These are phyloP conservation scores for Tarenaya hassleriana DNA, from an alignment of 345 rosid species.

Conservation along the genomic window DNA sequence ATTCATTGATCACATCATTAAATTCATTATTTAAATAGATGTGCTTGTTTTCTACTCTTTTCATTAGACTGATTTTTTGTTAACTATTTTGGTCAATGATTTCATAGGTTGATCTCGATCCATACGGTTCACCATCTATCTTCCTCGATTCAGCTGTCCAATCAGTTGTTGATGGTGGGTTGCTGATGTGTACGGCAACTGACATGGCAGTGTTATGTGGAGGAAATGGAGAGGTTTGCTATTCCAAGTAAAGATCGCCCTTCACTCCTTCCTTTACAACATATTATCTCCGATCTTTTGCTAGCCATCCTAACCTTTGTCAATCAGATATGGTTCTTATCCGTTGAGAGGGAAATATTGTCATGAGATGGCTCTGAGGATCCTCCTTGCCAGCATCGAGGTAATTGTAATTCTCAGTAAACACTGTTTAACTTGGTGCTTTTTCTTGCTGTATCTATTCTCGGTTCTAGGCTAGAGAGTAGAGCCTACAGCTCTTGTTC, in stretches of 20 bases:
- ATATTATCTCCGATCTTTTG: slow-evolving; percentile 10
- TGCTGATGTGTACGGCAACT: slow-evolving; percentile 98
- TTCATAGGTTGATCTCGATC: slow-evolving; percentile 97
- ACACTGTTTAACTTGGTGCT: neutral
- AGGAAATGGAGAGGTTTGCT: slow-evolving; percentile 97
- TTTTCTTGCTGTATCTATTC: too few species aligned
- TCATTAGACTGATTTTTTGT: neutral
- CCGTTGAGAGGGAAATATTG: slow-evolving; percentile 94
- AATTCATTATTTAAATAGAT: too few species aligned
- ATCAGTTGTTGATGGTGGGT: slow-evolving; percentile 89
- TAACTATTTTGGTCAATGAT: slow-evolving; percentile 13
- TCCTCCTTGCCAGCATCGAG: slow-evolving; percentile 95
- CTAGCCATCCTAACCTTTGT: slow-evolving; percentile 22
- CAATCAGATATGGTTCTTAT: slow-evolving; percentile 80
- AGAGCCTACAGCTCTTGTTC: too few species aligned
- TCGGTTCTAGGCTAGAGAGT: too few species aligned
- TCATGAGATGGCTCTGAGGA: slow-evolving; percentile 99
- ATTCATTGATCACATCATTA: slow-evolving; percentile 1
- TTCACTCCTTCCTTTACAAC: slow-evolving; percentile 11
- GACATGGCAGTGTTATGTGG: slow-evolving; percentile 99
- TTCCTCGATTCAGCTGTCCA: slow-evolving; percentile 98
- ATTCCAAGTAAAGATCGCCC: slow-evolving; percentile 83
- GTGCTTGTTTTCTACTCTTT: too few species aligned
- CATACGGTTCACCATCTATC: slow-evolving; percentile 93
- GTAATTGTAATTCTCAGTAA: slow-evolving; percentile 28